phyloP scores from a whole-genome alignment of 2,329 filamentous ascomycete species.

The Teratosphaeria gauchensis region DNA sequence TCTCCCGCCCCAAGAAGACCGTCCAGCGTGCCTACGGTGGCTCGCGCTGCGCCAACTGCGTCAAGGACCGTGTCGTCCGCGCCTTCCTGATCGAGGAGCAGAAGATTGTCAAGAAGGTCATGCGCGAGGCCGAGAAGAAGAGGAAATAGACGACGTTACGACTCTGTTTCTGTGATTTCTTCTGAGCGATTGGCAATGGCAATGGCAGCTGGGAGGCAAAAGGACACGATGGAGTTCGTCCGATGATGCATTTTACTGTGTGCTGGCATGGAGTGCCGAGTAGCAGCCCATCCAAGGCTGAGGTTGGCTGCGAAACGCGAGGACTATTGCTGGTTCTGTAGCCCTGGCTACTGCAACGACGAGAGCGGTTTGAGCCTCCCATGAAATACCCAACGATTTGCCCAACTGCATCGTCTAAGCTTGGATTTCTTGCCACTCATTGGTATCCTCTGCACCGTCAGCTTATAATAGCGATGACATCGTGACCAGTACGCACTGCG shows the following conservation, averaged over 20 bases:
- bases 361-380: not conserved
- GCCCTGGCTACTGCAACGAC: not conserved
- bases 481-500: too few relatives aligned
- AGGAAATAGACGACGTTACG: conserved; percentile 1
- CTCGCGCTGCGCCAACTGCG: conserved; percentile 96
- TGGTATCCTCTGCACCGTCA: not conserved
- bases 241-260: not conserved
- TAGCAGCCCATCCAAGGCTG: not conserved
- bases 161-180: not conserved
- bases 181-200: not conserved
- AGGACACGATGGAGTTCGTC: not conserved
- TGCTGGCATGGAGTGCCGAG: not conserved
- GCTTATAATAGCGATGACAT: too few relatives aligned
- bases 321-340: not conserved
- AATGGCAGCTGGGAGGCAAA: not conserved
- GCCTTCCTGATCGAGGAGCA: conserved; percentile 99
- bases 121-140: conserved; percentile 93
- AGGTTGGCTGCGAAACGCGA: not conserved
- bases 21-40: conserved; percentile 98
- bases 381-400: not conserved
- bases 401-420: too few relatives aligned
- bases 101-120: conserved; percentile 99
- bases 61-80: conserved; percentile 93
- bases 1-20: conserved; percentile 99
- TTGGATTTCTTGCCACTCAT: not conserved